These are phyloP conservation scores for Sporothrix protearum DNA, from an alignment of 2,329 filamentous ascomycete species.

Conservation along the genomic window DNA sequence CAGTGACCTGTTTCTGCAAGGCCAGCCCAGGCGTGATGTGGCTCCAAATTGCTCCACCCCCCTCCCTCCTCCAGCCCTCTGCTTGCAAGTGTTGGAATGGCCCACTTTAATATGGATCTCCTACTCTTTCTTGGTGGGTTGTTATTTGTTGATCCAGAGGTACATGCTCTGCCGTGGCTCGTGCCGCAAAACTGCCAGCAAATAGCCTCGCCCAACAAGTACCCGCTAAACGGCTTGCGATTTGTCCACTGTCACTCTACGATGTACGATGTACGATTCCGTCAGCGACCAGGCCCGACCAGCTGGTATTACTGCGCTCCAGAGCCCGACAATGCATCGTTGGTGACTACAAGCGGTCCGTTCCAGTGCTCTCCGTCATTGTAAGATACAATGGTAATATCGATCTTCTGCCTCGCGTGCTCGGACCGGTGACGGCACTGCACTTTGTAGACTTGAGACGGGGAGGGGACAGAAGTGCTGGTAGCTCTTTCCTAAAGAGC, in stretches of 20 bases:
- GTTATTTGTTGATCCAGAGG: background rate
- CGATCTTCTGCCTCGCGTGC: conserved; percentile 3
- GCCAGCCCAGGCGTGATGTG: conserved; percentile 12
- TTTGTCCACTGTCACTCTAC: background rate
- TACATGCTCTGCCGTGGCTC: background rate
- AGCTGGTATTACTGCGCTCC: background rate
- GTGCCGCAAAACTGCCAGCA: background rate
- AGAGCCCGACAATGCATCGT: background rate
- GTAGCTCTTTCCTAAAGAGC: background rate
- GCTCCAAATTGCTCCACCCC: background rate
- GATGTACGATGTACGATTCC: conserved; percentile 10
- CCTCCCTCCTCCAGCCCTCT: no score
- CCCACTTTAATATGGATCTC: conserved; percentile 1
- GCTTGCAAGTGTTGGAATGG: background rate
- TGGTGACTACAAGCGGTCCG: background rate
- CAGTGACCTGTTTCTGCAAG: conserved; percentile 12
- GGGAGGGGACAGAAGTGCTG: background rate
- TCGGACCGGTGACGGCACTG: background rate
- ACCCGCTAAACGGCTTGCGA: background rate
- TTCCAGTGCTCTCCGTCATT: background rate
- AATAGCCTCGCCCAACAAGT: background rate
- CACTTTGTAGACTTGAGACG: background rate
- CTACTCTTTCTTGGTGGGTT: background rate
- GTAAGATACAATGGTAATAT: background rate
- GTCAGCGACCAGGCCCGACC: background rate